A percentile compares a stretch with the other conserved stretches of the same genome.
phyloP scores from a whole-genome alignment of 192 early-diverging fungal species.

The Backusella macrospora region DNA sequence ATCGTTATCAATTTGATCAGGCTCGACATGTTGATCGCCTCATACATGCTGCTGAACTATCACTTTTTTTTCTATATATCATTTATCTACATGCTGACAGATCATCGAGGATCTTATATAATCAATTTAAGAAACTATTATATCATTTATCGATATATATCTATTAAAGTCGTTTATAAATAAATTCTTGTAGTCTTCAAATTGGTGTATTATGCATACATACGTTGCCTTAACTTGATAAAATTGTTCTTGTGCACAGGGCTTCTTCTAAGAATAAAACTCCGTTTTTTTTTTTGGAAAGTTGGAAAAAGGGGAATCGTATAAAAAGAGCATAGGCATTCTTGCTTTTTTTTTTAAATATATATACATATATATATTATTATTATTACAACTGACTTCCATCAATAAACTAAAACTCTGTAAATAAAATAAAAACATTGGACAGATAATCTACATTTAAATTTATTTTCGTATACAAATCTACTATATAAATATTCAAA shows the following conservation, averaged over 20 bases:
- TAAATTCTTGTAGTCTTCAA: background rate
- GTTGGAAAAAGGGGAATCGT: constrained; percentile 15
- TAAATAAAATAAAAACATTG: constrained; percentile 9
- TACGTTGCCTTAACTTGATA: background rate
- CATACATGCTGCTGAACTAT: too few relatives aligned
- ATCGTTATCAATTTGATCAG: constrained; percentile 12
- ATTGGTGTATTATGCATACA: constrained; percentile 10
- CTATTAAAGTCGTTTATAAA: background rate
- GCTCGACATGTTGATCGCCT: background rate
- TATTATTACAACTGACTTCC: background rate
- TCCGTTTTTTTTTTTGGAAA: constrained; percentile 16
- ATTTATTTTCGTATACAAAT: too few relatives aligned
- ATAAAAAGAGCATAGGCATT: constrained; percentile 20
- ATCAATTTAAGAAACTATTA: constrained; percentile 15
- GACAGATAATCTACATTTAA: background rate
- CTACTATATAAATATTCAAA: background rate
- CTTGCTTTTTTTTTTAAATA: constrained; percentile 10
- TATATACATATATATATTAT: too few relatives aligned
- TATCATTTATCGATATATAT: background rate
- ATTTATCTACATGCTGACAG: constrained; percentile 5
- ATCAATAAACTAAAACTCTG: constrained; percentile 8
- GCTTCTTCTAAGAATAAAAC: background rate
- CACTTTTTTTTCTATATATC: background rate
- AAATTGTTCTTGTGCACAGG: constrained; percentile 2
- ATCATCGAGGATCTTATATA: background rate